Percentiles rank a stretch among this genome's conserved stretches.
These are phyloP conservation scores for Leccinellum rugosiceps DNA, from an alignment of 768 basidiomycete species.

Conservation along the genomic window DNA sequence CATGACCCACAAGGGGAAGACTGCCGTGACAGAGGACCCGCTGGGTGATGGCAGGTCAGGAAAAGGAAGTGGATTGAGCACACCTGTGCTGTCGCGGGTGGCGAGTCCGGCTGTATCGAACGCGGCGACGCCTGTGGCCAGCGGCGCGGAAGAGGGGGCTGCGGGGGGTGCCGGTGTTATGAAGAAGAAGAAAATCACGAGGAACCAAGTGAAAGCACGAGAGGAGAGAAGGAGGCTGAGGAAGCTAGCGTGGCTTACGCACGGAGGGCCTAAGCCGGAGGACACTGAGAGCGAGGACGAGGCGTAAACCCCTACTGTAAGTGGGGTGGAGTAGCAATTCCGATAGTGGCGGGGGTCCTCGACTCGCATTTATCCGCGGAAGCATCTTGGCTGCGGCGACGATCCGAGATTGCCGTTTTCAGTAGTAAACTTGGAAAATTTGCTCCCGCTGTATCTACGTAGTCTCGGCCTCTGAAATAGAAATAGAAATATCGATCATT, in stretches of 20 bases:
- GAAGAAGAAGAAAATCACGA: conserved; percentile 91
- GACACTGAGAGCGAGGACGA: conserved; percentile 69
- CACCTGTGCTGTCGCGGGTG: conserved; percentile 66
- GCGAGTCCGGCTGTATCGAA: conserved; percentile 69
- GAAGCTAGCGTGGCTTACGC: conserved; percentile 79
- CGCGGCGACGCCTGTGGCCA: conserved; percentile 71
- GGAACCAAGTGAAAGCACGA: conserved; percentile 84
- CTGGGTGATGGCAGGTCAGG: conserved; percentile 69
- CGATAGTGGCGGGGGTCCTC: conserved; percentile 20
- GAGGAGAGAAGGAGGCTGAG: conserved; percentile 81
- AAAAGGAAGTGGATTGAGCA: conserved; percentile 68
- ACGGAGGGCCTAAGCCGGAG: conserved; percentile 80
- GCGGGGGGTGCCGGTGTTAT: conserved; percentile 33
- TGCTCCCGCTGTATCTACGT: neutral
- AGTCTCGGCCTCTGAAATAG: conserved; percentile 1
- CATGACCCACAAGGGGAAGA: conserved; percentile 86
- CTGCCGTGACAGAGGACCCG: conserved; percentile 78
- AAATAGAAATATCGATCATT: neutral
- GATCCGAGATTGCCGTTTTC: conserved; percentile 32
- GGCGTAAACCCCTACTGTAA: conserved; percentile 5
- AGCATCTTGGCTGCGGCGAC: conserved; percentile 19
- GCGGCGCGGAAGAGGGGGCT: conserved; percentile 65
- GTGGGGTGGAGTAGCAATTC: neutral
- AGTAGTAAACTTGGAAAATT: conserved; percentile 8
- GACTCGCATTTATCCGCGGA: conserved; percentile 21